Evolutionary conservation across 2,329 filamentous ascomycete species (phyloP), one percentile per base, ranked within the genome.

Genomic region (Cyanodermella asteris): DNA sequence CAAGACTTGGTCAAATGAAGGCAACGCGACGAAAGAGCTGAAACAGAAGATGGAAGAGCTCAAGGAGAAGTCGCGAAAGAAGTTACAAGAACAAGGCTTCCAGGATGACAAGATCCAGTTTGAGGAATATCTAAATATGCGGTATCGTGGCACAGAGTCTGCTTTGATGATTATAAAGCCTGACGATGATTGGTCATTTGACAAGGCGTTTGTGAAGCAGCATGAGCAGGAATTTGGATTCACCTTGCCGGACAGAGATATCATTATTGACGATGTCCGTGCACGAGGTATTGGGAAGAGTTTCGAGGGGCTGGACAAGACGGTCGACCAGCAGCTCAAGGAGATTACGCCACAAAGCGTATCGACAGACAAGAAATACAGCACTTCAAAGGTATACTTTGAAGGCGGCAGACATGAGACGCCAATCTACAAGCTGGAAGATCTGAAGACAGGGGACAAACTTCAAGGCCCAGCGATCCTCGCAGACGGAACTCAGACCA

Each of bases 171-270:
- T 91, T 23, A 52, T 87, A 34, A 78, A 73, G 45, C 78, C 81
- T 0, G 69, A 66, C 5, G 65, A 76, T 27, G 63, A 72, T 6
- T 90, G 76, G 75, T 74, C 71, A 1, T 93, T 82, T 47, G 78
- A 72, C 3, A 64, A 71, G 35, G 81, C 78, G 0, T 93, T 94
- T 39, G 57, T 90, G 16, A 68, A 70, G 37, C 78, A 91, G 37
- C 82, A 93, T 42, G 71, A 80, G 26, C 81, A 87, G 41, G 82
- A 93, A 42, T 93, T 93, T 41, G 81, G 81, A 1, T 93, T 93
- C 41, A 90, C 76, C 0, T 55, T 93, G 3, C 68, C 69, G 13
- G 76, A 90, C 30, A 61, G 81, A 28, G 78, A 91, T 36, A 77
- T 91, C 27, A 81, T 91, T 22, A 61, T 93, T 6, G 82, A 91